Evolutionary conservation across 352 stramenopile species (phyloP).

Genomic region (Phytophthora syringae): DNA sequence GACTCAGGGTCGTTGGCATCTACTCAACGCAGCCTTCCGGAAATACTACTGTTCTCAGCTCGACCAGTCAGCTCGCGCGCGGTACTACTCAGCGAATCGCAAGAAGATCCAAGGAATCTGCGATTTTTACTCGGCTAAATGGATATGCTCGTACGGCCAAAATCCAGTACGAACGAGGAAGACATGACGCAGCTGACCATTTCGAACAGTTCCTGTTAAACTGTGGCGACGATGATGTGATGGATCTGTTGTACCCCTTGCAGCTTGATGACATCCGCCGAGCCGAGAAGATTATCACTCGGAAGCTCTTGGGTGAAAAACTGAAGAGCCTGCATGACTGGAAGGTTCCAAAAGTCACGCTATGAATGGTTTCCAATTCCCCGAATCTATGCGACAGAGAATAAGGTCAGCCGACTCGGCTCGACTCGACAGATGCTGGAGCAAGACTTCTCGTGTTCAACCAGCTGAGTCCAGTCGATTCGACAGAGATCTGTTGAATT

Average conservation of each 20-base stretch:
- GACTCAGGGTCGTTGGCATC: not conserved
- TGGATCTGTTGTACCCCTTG: not conserved
- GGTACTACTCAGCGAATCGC: not conserved
- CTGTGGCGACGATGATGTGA: not conserved
- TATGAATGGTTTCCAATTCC: too few relatives aligned
- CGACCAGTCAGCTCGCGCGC: too few relatives aligned
- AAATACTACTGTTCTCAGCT: too few relatives aligned
- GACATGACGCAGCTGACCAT: not conserved
- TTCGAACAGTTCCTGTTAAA: conserved; percentile 3
- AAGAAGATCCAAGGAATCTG: not conserved
- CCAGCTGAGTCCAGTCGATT: too few relatives aligned
- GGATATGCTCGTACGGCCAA: conserved; percentile 24
- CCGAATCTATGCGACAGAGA: too few relatives aligned
- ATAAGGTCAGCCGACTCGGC: too few relatives aligned
- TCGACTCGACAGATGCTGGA: too few relatives aligned
- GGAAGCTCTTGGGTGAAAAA: not conserved
- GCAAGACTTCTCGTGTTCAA: too few relatives aligned
- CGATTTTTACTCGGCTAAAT: not conserved
- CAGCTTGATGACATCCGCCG: not conserved
- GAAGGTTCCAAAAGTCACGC: too few relatives aligned
- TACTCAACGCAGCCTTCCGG: not conserved
- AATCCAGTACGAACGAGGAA: conserved; percentile 8
- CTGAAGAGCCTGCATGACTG: not conserved
- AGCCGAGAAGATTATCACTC: not conserved
- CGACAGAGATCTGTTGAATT: too few relatives aligned